Conservation (phyloP, 1,139 yeast species). For the Scheffersomyces illinoinensis region DNA sequence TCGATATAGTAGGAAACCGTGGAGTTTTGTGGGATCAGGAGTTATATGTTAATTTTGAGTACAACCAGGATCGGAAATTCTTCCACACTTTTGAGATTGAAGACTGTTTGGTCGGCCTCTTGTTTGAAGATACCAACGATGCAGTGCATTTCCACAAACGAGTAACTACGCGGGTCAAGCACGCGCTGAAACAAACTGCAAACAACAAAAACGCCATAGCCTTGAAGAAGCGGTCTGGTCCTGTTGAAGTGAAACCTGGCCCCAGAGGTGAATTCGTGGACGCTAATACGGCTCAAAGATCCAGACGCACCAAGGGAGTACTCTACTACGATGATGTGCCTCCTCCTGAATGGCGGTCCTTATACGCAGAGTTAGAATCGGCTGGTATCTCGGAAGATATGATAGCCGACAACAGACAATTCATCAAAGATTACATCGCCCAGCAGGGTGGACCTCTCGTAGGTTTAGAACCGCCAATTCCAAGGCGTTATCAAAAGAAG, state of each 20-base stretch:
- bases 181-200: constrained; percentile 83
- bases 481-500: constrained; percentile 52
- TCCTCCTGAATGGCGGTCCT: constrained; percentile 82
- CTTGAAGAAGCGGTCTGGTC: constrained; percentile 52
- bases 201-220: constrained; percentile 88
- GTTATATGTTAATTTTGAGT: constrained; percentile 80
- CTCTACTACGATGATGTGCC: constrained; percentile 78
- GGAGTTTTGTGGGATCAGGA: constrained; percentile 99
- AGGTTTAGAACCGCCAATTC: constrained; percentile 84
- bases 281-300: constrained; percentile 54
- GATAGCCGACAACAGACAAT: constrained; percentile 85
- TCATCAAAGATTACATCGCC: constrained; percentile 74
- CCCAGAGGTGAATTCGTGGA: constrained; percentile 69
- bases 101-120: constrained; percentile 82
- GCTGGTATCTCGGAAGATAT: constrained; percentile 86
- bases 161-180: constrained; percentile 72
- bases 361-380: constrained; percentile 70
- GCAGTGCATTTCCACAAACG: constrained; percentile 83
- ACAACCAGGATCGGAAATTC: constrained; percentile 90
- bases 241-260: constrained; percentile 50
- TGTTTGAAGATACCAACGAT: constrained; percentile 87
- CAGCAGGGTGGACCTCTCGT: constrained; percentile 84
- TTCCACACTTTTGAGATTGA: constrained; percentile 95
- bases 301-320: constrained; percentile 57
- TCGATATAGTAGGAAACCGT: constrained; percentile 75